phyloP scores from a whole-genome alignment of 495 filamentous ascomycete genomes.

The Penicillium diatomitis region DNA sequence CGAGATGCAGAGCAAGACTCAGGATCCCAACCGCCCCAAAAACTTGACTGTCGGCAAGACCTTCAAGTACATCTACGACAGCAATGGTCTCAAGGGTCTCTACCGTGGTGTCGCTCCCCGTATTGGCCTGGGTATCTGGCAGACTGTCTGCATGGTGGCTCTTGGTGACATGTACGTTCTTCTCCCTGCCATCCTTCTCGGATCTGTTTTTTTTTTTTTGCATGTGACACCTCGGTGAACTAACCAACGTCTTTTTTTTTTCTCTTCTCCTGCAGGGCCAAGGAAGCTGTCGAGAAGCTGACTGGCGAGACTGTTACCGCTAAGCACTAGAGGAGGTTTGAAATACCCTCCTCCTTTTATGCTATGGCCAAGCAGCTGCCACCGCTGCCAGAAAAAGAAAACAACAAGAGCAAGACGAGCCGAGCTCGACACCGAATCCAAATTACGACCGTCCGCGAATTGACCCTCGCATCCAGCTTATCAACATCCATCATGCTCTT shows the following conservation, averaged over 20 bases:
- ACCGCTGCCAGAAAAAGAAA: slow-evolving; percentile 11
- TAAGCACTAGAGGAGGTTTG: slow-evolving; percentile 76
- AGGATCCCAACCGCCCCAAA: slow-evolving; percentile 93
- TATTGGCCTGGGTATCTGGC: slow-evolving; percentile 94
- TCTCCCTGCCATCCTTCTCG: background rate
- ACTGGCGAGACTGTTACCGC: slow-evolving; percentile 91
- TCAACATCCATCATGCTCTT: slow-evolving; percentile 4
- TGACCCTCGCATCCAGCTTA: background rate
- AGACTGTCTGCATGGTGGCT: slow-evolving; percentile 99
- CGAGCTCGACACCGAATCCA: too few relatives aligned
- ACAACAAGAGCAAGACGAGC: background rate
- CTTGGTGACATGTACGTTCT: slow-evolving; percentile 90
- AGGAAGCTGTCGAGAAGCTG: slow-evolving; percentile 92
- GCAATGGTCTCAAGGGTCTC: slow-evolving; percentile 82
- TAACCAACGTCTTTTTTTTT: slow-evolving; percentile 19
- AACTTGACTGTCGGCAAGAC: slow-evolving; percentile 95
- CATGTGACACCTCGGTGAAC: slow-evolving; percentile 20
- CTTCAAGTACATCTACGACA: slow-evolving; percentile 83
- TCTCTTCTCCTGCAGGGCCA: slow-evolving; percentile 59
- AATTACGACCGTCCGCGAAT: too few relatives aligned
- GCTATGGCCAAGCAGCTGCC: too few relatives aligned
- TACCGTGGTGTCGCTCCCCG: slow-evolving; percentile 94
- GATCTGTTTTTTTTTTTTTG: slow-evolving; percentile 2
- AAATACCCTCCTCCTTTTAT: slow-evolving; percentile 37
- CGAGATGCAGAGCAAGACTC: slow-evolving; percentile 99